phyloP scores from a whole-genome alignment of 2,329 filamentous ascomycete species.

The Sporothrix curviconia region DNA sequence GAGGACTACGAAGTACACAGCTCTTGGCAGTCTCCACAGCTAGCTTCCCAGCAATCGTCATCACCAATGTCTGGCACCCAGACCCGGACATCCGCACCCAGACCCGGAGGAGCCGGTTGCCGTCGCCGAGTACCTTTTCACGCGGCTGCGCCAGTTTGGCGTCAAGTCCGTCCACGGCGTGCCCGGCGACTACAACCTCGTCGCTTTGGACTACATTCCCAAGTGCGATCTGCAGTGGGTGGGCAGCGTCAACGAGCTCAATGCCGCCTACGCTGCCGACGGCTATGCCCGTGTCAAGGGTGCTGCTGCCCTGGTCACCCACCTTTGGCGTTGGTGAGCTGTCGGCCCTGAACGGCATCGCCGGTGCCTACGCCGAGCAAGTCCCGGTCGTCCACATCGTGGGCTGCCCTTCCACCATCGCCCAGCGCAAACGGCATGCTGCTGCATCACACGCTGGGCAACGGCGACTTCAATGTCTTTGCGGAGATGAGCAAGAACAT shows the following conservation, averaged over 20 bases:
- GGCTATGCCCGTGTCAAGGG: conserved; percentile 55
- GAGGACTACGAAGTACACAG: too few species aligned
- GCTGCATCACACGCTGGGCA: conserved; percentile 48
- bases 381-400: conserved; percentile 51
- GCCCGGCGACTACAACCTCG: conserved; percentile 49
- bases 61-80: conserved; percentile 14
- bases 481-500: conserved; percentile 68
- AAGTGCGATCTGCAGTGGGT: conserved; percentile 42
- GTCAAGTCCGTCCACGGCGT: conserved; percentile 44
- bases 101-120: conserved; percentile 38
- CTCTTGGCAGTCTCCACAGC: conserved; percentile 1
- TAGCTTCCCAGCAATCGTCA: not conserved
- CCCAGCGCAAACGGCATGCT: conserved; percentile 23
- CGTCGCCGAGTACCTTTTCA: conserved; percentile 47
- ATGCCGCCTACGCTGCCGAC: conserved; percentile 54
- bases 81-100: conserved; percentile 19
- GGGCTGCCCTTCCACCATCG: conserved; percentile 23
- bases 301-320: conserved; percentile 48
- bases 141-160: conserved; percentile 41
- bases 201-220: conserved; percentile 43
- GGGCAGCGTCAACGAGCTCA: conserved; percentile 48
- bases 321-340: conserved; percentile 53
- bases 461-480: conserved; percentile 59
- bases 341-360: conserved; percentile 50
- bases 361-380: conserved; percentile 50